Conservation (phyloP, 371 early-diverging fungal genomes). For the Mycotypha africana region DNA sequence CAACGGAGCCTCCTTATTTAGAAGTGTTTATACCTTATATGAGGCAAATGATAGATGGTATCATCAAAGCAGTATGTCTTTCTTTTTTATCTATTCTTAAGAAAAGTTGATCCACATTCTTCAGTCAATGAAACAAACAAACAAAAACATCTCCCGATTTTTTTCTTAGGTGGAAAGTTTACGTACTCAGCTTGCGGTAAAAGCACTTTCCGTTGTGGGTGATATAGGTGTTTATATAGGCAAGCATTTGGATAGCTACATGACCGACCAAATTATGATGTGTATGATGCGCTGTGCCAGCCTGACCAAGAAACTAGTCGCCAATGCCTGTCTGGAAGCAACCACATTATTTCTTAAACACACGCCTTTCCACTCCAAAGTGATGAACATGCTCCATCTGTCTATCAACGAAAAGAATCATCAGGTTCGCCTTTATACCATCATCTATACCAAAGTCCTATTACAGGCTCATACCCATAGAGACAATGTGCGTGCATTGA, state of each 20-base stretch:
- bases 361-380: constrained; percentile 32
- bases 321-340: constrained; percentile 22
- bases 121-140: too few relatives aligned
- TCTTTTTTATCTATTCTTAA: not conserved
- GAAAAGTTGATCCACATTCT: too few relatives aligned
- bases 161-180: constrained; percentile 37
- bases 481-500: constrained; percentile 23
- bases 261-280: constrained; percentile 29
- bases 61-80: constrained; percentile 36
- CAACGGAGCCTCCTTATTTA: constrained; percentile 28
- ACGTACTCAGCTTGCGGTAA: constrained; percentile 40
- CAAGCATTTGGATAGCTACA: constrained; percentile 30
- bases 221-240: constrained; percentile 38
- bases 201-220: constrained; percentile 26
- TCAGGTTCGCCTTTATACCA: constrained; percentile 34
- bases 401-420: constrained; percentile 41
- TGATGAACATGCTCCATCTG: constrained; percentile 26
- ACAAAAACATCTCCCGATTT: not conserved
- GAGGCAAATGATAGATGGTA: constrained; percentile 40
- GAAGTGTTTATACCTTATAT: constrained; percentile 27
- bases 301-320: constrained; percentile 36
- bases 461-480: constrained; percentile 35
- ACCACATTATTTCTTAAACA: constrained; percentile 31
- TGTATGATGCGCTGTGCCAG: constrained; percentile 36
- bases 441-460: constrained; percentile 27